Evolutionary conservation across 257 asterid species (phyloP).

Genomic region (Buddleja alternifolia): DNA sequence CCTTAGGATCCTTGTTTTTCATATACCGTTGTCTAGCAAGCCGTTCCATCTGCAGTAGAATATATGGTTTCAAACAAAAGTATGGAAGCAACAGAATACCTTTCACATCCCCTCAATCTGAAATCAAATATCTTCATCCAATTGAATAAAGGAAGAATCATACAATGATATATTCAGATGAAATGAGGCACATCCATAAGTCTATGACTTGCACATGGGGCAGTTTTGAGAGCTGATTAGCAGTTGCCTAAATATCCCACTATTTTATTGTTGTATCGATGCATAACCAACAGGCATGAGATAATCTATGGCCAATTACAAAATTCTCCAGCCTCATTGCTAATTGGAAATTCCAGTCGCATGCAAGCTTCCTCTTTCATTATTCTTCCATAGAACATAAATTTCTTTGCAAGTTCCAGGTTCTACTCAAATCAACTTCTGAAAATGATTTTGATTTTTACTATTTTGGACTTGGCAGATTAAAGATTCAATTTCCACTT

Average conservation of each 20-base stretch:
- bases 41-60: conserved; percentile 79
- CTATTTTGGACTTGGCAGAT: conserved; percentile 20
- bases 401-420: conserved; percentile 20
- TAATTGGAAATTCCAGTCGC: conserved; percentile 13
- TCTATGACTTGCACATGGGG: conserved; percentile 23
- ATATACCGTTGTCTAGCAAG: conserved; percentile 85
- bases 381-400: background rate
- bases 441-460: background rate
- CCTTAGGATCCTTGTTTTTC: conserved; percentile 90
- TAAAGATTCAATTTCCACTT: background rate
- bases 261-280: background rate
- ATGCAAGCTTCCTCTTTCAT: conserved; percentile 7
- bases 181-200: conserved; percentile 12
- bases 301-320: conserved; percentile 11
- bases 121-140: background rate
- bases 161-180: conserved; percentile 12
- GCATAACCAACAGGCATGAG: conserved; percentile 21
- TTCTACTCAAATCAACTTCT: conserved; percentile 16
- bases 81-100: conserved; percentile 6
- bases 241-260: background rate
- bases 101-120: conserved; percentile 18
- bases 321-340: conserved; percentile 12
- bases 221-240: conserved; percentile 4
- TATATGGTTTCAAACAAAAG: conserved; percentile 27
- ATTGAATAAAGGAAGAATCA: background rate